These are phyloP conservation scores for Penicillium cataractarum DNA, from an alignment of 495 filamentous ascomycete species.

Conservation along the genomic window DNA sequence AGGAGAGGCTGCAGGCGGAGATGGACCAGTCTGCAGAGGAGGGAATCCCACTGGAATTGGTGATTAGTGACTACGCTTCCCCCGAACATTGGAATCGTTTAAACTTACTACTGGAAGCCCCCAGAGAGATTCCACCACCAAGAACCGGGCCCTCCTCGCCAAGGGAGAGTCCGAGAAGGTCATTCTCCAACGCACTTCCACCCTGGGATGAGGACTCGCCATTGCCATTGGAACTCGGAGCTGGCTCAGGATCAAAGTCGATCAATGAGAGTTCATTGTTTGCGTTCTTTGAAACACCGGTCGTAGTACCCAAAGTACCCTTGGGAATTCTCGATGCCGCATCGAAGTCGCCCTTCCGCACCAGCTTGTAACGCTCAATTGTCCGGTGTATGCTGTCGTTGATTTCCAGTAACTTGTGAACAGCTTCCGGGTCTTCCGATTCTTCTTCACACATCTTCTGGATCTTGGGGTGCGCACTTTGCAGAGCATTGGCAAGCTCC, in stretches of 20 bases:
- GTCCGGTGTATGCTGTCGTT: constrained; percentile 99
- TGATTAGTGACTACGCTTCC: constrained; percentile 1
- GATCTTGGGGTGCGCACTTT: constrained; percentile 96
- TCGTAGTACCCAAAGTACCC: constrained; percentile 75
- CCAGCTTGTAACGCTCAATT: constrained; percentile 88
- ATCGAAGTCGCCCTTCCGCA: constrained; percentile 91
- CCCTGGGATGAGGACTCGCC: constrained; percentile 40
- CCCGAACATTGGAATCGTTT: constrained; percentile 39
- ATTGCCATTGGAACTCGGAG: constrained; percentile 54
- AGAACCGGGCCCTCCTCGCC: constrained; percentile 66
- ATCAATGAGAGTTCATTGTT: constrained; percentile 91
- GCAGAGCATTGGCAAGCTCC: constrained; percentile 89
- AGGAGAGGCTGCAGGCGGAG: constrained; percentile 33
- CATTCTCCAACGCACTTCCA: constrained; percentile 58
- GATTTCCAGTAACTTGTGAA: constrained; percentile 92
- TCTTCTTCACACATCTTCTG: constrained; percentile 99
- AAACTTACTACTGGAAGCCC: constrained; percentile 64
- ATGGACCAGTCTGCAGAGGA: constrained; percentile 26
- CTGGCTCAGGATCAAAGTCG: constrained; percentile 76
- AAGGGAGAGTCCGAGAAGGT: constrained; percentile 71
- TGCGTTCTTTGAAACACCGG: constrained; percentile 71
- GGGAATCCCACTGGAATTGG: constrained; percentile 33
- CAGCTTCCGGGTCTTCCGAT: constrained; percentile 93
- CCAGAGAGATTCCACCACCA: constrained; percentile 83
- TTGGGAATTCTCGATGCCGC: constrained; percentile 82